Base-by-base conservation (phyloP, 208 protist species). In the Leishmania tarentolae region DNA sequence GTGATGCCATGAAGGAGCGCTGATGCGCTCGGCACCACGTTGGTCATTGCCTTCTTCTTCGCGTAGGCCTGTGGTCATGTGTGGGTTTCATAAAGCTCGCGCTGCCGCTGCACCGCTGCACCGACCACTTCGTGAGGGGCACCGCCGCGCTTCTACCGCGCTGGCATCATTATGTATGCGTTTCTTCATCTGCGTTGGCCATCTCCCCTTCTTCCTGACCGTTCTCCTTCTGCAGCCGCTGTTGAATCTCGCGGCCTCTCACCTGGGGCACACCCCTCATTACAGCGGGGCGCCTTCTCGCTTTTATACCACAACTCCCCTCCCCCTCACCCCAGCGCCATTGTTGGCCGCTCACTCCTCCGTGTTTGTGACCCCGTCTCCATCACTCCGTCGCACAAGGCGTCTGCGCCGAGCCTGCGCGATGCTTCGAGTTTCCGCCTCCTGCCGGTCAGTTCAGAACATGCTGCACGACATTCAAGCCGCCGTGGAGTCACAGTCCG, bases 401-500 rank as follows among this genome's bases (percentile, higher is more conserved):
- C 9, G 24, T 53, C 11, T 35, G 19, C 40, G 2, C 5, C 28
- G 46, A 44, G 47, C 6, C 40, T 11, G 47, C 35, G 37, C 24
- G 47, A 77, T 77, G 68, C 59, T 84, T 72, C 81, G 76, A 1
- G 59, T 77, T 47, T 80, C 76, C 2, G 21, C 73, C 13, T 72
- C 69, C 37, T 59, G 76, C 13, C 44, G 59, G 21, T 57, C 47
- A 35, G 56, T 75, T 59, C 78, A 78, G 28, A 81, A 92, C 85
- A 84, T 89, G 65, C 15, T 89, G 19, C 86, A 89, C 68, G 81
- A 92, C n/a, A 72, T 94, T 15, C 86, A 89, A 75, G 83, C 83
- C 19, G 90, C 90, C 0, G 82, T 80, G 7, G 90, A 94, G 75
- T 82, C 82, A 19, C 86, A 81, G 56, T 59, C 86, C 2, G 47